Percentiles rank a stretch among this genome's conserved stretches.
These are phyloP conservation scores for Pseudozyma hubeiensis DNA, from an alignment of 1,284 basidiomycete genomes.

Conservation along the genomic window DNA sequence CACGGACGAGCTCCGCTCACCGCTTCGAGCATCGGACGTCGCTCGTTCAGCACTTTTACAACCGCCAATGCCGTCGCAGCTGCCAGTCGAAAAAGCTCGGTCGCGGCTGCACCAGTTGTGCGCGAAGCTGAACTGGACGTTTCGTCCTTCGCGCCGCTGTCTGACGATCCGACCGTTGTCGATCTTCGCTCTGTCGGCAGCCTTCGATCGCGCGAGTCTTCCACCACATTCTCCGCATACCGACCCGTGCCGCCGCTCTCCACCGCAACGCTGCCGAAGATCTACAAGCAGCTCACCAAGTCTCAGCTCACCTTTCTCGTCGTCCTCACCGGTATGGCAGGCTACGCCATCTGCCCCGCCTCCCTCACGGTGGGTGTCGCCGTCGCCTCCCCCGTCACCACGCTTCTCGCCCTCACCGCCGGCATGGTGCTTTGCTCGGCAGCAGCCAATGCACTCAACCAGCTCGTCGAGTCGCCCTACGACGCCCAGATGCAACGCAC, in stretches of 20 bases:
- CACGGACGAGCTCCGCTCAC: conserved; percentile 26
- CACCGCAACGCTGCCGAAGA: conserved; percentile 25
- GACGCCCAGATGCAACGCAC: conserved; percentile 98
- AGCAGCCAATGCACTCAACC: conserved; percentile 93
- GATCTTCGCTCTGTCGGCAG: conserved; percentile 30
- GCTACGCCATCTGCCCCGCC: conserved; percentile 83
- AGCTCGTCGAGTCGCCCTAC: conserved; percentile 92
- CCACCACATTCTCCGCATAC: conserved; percentile 36
- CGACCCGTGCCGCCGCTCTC: conserved; percentile 48
- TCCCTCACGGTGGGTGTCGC: conserved; percentile 34
- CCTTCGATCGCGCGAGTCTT: conserved; percentile 31
- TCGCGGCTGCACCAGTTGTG: neutral
- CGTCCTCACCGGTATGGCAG: conserved; percentile 89
- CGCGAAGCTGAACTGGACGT: conserved; percentile 10
- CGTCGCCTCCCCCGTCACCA: conserved; percentile 52
- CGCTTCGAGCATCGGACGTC: conserved; percentile 5
- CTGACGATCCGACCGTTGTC: conserved; percentile 52
- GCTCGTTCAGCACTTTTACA: conserved; percentile 21
- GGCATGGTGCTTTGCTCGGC: conserved; percentile 92
- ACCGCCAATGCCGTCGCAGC: conserved; percentile 1
- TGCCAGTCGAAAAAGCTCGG: neutral
- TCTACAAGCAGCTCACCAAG: conserved; percentile 87
- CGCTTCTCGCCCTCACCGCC: conserved; percentile 83
- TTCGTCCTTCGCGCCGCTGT: conserved; percentile 43
- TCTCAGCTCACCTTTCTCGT: conserved; percentile 87